Conservation (phyloP, 768 basidiomycete species). For the Pulveroboletus sp. region DNA sequence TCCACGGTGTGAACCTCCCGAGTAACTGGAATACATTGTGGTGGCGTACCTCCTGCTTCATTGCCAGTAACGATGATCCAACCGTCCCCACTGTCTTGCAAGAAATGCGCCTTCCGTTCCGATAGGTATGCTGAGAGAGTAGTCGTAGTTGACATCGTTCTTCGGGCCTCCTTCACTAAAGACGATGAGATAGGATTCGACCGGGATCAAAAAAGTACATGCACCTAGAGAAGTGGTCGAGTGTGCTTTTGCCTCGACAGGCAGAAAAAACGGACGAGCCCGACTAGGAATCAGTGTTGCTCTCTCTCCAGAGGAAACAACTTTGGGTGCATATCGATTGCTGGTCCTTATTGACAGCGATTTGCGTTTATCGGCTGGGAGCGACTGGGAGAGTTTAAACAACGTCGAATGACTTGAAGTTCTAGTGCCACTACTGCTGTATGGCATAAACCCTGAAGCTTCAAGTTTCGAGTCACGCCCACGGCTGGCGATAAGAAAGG, state of each 20-base stretch:
- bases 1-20: not conserved
- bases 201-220: not conserved
- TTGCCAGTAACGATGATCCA: constrained; percentile 95
- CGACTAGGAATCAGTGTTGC: not conserved
- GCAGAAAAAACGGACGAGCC: not conserved
- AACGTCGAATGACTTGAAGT: not conserved
- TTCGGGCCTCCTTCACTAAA: not conserved
- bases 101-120: constrained; percentile 55
- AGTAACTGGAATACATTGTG: not conserved
- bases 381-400: not conserved
- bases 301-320: not conserved
- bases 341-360: not conserved
- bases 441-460: too few relatives aligned
- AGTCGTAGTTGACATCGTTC: constrained; percentile 20
- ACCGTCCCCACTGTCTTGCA: constrained; percentile 51
- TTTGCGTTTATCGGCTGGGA: not conserved
- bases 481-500: too few relatives aligned
- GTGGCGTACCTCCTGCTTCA: constrained; percentile 80
- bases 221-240: not conserved
- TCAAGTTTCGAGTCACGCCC: too few relatives aligned
- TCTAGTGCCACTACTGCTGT: too few relatives aligned
- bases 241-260: not conserved
- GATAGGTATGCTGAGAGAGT: constrained; percentile 38
- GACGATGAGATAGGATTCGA: not conserved
- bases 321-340: not conserved